Conservation (phyloP, 257 asterid genomes). For the Solanum rostratum region DNA sequence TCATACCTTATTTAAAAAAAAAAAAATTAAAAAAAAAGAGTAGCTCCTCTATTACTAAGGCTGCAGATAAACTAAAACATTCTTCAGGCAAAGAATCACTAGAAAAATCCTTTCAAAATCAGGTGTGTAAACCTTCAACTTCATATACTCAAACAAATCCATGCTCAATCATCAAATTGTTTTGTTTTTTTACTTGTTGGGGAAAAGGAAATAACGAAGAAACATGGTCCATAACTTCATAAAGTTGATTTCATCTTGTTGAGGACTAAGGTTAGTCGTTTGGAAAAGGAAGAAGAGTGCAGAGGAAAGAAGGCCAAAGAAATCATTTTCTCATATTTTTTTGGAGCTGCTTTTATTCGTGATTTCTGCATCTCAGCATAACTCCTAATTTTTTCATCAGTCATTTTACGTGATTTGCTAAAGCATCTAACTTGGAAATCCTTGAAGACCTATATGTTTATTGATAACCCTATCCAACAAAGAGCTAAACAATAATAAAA, state of each 20-base stretch:
- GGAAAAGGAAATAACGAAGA: neutral
- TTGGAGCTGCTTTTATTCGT: neutral
- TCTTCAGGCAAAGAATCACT: neutral
- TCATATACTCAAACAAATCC: neutral
- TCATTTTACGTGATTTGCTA: neutral
- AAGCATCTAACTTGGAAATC: neutral
- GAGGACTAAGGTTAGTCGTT: neutral
- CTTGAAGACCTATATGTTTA: neutral
- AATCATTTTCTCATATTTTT: neutral
- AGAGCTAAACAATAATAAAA: neutral
- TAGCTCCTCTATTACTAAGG: neutral
- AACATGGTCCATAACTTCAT: neutral
- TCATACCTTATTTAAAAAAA: neutral
- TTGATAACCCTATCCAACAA: neutral
- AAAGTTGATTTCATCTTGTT: neutral
- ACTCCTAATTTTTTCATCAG: neutral
- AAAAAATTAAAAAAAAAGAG: neutral
- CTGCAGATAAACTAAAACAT: neutral
- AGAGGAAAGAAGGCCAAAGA: neutral
- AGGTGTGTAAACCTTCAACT: neutral
- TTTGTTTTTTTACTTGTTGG: neutral
- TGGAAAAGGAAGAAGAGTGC: neutral
- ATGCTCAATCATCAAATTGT: neutral
- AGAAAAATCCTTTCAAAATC: neutral
- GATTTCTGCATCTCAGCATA: neutral